Base-by-base conservation (phyloP, 2,329 filamentous ascomycete genomes). In the Dothidotthia symphoricarpi region DNA sequence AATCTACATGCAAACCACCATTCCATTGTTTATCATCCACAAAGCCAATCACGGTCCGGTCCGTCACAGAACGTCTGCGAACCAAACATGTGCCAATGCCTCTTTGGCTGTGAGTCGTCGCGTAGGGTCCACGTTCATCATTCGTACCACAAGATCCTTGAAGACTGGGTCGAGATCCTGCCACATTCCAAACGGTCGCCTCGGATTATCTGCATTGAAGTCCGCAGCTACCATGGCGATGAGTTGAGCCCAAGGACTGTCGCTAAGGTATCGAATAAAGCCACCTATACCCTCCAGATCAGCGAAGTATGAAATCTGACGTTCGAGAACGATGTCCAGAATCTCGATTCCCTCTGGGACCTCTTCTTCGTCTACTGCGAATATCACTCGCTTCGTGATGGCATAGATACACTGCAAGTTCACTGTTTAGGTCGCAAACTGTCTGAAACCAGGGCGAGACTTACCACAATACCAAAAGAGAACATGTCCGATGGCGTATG, bases 261-360 rank as follows among this genome's bases (percentile, higher is more conserved):
- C 38, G 24, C 39, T 39, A 30, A 75, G 63, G 49, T 70, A 66
- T 31, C 64, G 57, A 25, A 75, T 47, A 38, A 75, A 61, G 14
- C 59, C 66, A 24, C 64, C 57, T 26, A 74, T 60, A 26, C 66
- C 63, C 4, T 71, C 55, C 54, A 60, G 56, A 44, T 75, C 67
- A 28, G 65, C 66, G 52, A 75, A 75, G 47, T 70, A 72, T 3
- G 71, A 76, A 11, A 75, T 64, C 45, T 75, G 72, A 15, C 69
- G 67, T 44, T 70, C 64, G 26, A 75, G 51, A 24, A 75, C 67
- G 45, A 68, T 57, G 28, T 61, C 63, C 30, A 69, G 56, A n/a
- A 58, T 59, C 28, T 69, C 67, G 19, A 60, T 49, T 53, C 61
- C 43, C 52, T 65, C 43, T 47, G 57, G 37, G 50, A 66, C 41